Evolutionary conservation across 768 basidiomycete species (phyloP), one percentile per base, ranked within the genome.

Genomic region (Paxillus involutus): DNA sequence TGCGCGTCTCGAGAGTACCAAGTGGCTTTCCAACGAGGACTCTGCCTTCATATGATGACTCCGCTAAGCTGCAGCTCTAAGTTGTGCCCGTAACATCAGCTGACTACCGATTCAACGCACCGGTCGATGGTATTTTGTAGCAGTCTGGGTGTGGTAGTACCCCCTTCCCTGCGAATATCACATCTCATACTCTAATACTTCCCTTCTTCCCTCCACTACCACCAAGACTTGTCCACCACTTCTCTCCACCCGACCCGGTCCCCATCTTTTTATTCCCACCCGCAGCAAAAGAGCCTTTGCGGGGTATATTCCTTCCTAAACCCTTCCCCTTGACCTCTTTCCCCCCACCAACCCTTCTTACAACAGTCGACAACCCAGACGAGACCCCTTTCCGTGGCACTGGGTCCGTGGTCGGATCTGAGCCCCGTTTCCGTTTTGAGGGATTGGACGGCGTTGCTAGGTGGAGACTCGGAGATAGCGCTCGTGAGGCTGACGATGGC

Each of bases 341-440:
- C 33, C 5, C 19, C 26, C 56, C 58, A 35, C 41, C 43, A 0
- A 48, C 58, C 33, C 69, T 73, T 47, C 70, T 74, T 7, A 80
- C 70, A 29, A 85, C 66, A 0, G 79, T 83, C 13, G 80, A 80
- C 46, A 86, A 63, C 3, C 85, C 84, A 0, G 84, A 86, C 54
- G 85, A 86, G 14, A 88, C 73, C 7, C 85, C 84, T 56, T 83
- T 85, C 56, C 78, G 71, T 14, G 44, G 21, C 12, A 17, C 12
- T 14, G 35, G 24, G 12, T 13, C 7, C 16, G 19, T 14, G 24
- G 51, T 61, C 30, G 13, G 51, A 42, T 29, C 32, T 3, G 47
- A n/a, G 19, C 3, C 19, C 16, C 32, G 16, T 8, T 10, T 26
- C 21, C 26, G 44, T 26, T 44, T 53, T 26, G 2, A 36, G 17